phyloP scores from a whole-genome alignment of 1,284 basidiomycete genomes.

The Irpex sp. region DNA sequence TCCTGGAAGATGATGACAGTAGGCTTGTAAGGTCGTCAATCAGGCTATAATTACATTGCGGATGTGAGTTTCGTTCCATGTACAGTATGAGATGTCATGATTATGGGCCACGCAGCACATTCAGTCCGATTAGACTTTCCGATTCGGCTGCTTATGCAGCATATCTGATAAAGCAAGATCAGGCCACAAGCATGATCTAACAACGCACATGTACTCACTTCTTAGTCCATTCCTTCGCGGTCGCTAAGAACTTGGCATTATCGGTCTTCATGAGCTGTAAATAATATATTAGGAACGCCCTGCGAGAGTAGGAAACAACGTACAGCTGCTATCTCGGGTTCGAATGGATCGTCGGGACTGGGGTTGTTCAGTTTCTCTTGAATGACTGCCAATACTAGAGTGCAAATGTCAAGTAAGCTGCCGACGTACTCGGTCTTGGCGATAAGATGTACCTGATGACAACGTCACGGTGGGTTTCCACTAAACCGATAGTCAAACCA shows the following conservation, averaged over 20 bases:
- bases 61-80: not conserved
- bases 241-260: slow-evolving; percentile 72
- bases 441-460: slow-evolving; percentile 59
- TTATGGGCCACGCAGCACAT: not conserved
- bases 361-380: slow-evolving; percentile 91
- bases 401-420: slow-evolving; percentile 1
- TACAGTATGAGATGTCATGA: not conserved
- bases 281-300: slow-evolving; percentile 4
- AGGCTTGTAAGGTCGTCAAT: not conserved
- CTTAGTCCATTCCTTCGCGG: slow-evolving; percentile 86
- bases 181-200: slow-evolving; percentile 1
- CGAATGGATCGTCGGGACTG: slow-evolving; percentile 91
- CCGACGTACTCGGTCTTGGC: not conserved
- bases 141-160: slow-evolving; percentile 10
- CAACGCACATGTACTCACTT: slow-evolving; percentile 52
- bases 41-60: not conserved
- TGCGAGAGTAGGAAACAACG: slow-evolving; percentile 27
- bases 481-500: slow-evolving; percentile 44
- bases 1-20: not conserved
- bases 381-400: slow-evolving; percentile 78
- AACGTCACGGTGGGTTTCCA: slow-evolving; percentile 93
- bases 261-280: slow-evolving; percentile 78
- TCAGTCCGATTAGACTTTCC: not conserved
- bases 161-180: slow-evolving; percentile 17
- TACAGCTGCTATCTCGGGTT: slow-evolving; percentile 85